Base-by-base conservation (phyloP, 2,329 filamentous ascomycete species). In the Cercospora berteroae region DNA sequence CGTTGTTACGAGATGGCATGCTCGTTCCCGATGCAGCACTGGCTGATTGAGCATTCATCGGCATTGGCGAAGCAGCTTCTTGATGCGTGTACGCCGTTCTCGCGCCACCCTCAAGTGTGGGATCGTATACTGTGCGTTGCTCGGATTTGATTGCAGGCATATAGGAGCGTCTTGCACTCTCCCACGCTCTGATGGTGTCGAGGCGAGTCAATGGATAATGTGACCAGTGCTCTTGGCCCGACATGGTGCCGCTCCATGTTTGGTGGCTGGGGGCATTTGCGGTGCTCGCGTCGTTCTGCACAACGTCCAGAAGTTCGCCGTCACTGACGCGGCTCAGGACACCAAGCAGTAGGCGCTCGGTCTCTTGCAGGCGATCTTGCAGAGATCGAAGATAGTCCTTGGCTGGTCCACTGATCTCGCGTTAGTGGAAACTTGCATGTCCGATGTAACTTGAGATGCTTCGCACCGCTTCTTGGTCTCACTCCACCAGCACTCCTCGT, bases 401-500 rank as follows among this genome's bases (percentile, higher is more conserved):
- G 13, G 71, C 71, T 13, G 71, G 71, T 42, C 71, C 71, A 60
- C 71, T 70, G 20, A 10, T 12, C 5, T 20, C 42, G 29, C 48
- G 25, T 68, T 29, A 67, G 62, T 36, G 42, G 16, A 31, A 36
- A 27, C 23, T 8, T 36, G 48, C 3, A 23, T 16, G 25, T 48
- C 13, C 5, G 10, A 8, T n/a, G 13, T 16, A 13, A 18, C 16
- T 9, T 27, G 9, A 20, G 31, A 20, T 10, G 3, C 6, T 10
- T n/a, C 60, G 31, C 20, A 65, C 64, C 69, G 67, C 55, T 72
- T 72, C 69, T 72, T 72, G 63, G 69, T 69, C 39, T 72, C 71
- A 36, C 69, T 71, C 71, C 71, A 72, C 69, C 71, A 71, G 63
- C 71, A 72, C 13, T 72, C 69, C 44, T 72, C 71, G 44, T 72